These are phyloP conservation scores for Syzygium jambos DNA, from an alignment of 345 rosid species.

Conservation along the genomic window DNA sequence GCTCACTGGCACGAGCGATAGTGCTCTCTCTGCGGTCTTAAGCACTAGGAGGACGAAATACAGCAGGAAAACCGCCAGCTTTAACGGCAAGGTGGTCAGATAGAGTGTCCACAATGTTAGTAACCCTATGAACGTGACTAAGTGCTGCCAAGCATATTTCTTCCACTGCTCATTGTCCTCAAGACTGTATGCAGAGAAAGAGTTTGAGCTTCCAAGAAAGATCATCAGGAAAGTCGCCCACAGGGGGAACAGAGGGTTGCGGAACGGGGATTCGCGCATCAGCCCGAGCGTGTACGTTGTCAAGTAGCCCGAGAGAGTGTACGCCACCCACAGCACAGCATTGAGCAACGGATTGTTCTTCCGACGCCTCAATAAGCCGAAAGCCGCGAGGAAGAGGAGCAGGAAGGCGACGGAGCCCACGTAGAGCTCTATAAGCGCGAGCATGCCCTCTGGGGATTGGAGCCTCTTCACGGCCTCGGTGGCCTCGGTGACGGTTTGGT, in stretches of 20 bases:
- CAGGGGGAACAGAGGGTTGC: background rate
- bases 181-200: background rate
- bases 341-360: background rate
- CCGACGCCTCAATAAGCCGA: background rate
- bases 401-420: background rate
- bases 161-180: background rate
- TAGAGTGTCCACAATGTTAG: background rate
- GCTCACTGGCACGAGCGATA: background rate
- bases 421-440: background rate
- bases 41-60: background rate
- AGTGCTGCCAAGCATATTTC: background rate
- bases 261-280: background rate
- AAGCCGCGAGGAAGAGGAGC: background rate
- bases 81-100: background rate
- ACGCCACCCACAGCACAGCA: background rate
- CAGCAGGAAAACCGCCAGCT: background rate
- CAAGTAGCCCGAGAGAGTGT: background rate
- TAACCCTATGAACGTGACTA: background rate
- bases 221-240: background rate
- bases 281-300: background rate
- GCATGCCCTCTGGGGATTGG: background rate
- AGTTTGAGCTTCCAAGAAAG: background rate
- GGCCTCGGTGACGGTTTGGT: background rate
- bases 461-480: background rate
- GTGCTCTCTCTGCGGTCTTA: background rate